phyloP scores from a whole-genome alignment of 441 rosid species.

The Theobroma grandiflorum region DNA sequence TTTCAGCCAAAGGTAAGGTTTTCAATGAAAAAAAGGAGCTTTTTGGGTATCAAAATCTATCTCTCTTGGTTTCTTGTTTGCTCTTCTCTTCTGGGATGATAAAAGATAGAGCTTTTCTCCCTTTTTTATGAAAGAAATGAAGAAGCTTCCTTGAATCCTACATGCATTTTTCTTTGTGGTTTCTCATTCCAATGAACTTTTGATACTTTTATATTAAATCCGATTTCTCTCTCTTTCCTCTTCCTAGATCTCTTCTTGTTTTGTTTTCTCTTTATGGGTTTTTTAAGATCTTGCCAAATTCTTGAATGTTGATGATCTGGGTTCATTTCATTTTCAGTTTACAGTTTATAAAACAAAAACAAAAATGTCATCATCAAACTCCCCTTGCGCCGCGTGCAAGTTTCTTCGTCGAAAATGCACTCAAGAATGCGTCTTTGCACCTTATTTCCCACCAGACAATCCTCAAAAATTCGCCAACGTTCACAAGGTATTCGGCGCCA shows the following conservation, averaged over 20 bases:
- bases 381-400: constrained; percentile 97
- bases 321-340: constrained; percentile 20
- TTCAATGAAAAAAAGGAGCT: constrained; percentile 1
- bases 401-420: constrained; percentile 83
- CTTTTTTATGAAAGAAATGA: constrained; percentile 14
- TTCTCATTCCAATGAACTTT: constrained; percentile 34
- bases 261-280: background rate
- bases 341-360: background rate
- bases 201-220: constrained; percentile 11
- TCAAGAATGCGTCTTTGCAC: constrained; percentile 91
- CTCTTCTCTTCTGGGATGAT: background rate
- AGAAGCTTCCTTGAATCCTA: constrained; percentile 41
- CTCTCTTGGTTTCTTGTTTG: background rate
- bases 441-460: constrained; percentile 93
- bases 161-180: constrained; percentile 27
- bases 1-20: constrained; percentile 10
- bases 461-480: constrained; percentile 79
- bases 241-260: constrained; percentile 40
- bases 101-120: background rate
- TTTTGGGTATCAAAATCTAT: background rate
- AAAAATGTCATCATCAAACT: constrained; percentile 76
- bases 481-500: constrained; percentile 89
- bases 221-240: constrained; percentile 35
- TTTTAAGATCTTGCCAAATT: constrained; percentile 3
- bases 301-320: constrained; percentile 4